Base-by-base conservation (phyloP, 768 basidiomycete species). In the Mycena galopus region DNA sequence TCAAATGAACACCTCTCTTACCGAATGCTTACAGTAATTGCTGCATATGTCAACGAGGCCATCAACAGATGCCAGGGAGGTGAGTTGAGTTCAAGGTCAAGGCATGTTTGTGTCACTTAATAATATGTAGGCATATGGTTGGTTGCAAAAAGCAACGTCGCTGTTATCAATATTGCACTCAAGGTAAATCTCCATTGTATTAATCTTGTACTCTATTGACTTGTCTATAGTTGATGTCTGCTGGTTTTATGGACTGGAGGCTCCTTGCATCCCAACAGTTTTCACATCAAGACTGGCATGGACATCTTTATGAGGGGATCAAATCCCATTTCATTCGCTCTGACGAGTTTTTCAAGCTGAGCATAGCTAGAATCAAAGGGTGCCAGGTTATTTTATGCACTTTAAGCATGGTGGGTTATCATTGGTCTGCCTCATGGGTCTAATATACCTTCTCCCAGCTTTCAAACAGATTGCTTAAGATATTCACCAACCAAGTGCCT, bases 111-210 rank as follows among this genome's bases (percentile, higher is more conserved):
- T 44, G 14, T 60, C 11, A 32, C 51, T 64, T 65, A 12, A 69
- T 42, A 8, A 4, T 42, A 14, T 58, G 74, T 78, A 72, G 90
- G 92, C 0, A 90, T 95, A 16, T 96, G 94, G 93, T 88, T 96
- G 7, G 84, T 94, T 77, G 93, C 95, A 37, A 93, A 96, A 77
- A 93, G 92, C 21, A 96, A 96, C 84, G 90, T 96, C 59, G 95
- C 94, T 57, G 95, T 96, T 25, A 95, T 94, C 80, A 96, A 96
- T 75, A 95, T 96, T 82, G 94, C 93, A 21, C 16, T 66, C 27
- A 75, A 75, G 60, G 74, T 67, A 25, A 23, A 55, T 47, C 4
- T 16, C 10, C 19, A 32, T 33, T 30, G 27, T 0, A n/a, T 16
- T 50, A 17, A 17, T n/a, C 23, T 35, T 17, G 23, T 21, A 2